These are phyloP conservation scores for Lentinus polychrous DNA, from an alignment of 1,284 basidiomycete genomes.

Conservation along the genomic window DNA sequence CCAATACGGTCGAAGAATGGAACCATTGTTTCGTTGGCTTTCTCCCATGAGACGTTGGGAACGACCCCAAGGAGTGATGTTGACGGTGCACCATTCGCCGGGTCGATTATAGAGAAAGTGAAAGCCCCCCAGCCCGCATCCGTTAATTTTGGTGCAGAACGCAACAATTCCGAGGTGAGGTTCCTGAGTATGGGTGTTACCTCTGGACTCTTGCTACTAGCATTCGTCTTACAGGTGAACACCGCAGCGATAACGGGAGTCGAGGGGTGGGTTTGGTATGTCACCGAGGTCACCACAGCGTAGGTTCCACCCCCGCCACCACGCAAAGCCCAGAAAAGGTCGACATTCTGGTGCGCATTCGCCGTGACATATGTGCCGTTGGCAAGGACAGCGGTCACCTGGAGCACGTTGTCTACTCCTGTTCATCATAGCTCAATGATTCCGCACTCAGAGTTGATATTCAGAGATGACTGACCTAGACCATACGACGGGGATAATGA, in stretches of 20 bases:
- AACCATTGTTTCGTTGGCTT: conserved; percentile 25
- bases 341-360: conserved; percentile 28
- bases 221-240: conserved; percentile 19
- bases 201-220: conserved; percentile 2
- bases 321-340: conserved; percentile 45
- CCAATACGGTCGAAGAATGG: conserved; percentile 24
- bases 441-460: neutral
- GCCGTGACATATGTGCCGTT: conserved; percentile 28
- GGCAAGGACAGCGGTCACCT: conserved; percentile 33
- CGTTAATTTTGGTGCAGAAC: conserved; percentile 15
- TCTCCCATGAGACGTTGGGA: conserved; percentile 27
- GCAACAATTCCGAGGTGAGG: conserved; percentile 17
- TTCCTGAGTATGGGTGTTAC: conserved; percentile 8
- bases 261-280: conserved; percentile 29
- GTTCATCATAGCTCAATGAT: neutral
- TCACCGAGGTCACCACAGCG: conserved; percentile 35
- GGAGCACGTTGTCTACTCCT: conserved; percentile 38
- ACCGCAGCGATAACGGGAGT: conserved; percentile 21
- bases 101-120: conserved; percentile 3
- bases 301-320: conserved; percentile 43
- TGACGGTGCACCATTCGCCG: neutral
- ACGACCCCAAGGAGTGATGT: conserved; percentile 19
- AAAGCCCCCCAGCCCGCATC: conserved; percentile 19
- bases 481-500: conserved; percentile 34
- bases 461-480: conserved; percentile 27